phyloP scores from a whole-genome alignment of 2,329 filamentous ascomycete genomes.

The Venturia oleaginea region DNA sequence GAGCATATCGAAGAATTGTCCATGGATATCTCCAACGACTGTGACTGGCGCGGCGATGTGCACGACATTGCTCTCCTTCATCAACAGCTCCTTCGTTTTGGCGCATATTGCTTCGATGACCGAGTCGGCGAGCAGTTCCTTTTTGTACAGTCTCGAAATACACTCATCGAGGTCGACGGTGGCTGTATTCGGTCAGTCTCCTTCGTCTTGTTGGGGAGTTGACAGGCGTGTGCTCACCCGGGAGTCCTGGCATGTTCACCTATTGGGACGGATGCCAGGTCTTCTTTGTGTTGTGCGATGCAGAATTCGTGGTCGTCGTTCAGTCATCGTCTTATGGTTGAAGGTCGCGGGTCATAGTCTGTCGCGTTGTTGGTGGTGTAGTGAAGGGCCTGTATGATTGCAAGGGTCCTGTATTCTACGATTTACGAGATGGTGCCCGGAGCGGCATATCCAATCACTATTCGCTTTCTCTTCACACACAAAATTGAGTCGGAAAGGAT shows the following conservation, averaged over 20 bases:
- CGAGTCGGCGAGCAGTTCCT: conserved; percentile 91
- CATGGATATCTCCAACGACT: conserved; percentile 96
- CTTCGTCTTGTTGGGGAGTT: background rate
- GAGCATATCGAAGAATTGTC: conserved; percentile 97
- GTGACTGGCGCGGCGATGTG: conserved; percentile 93
- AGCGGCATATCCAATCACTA: background rate
- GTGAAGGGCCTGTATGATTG: background rate
- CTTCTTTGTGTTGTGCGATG: conserved; percentile 5
- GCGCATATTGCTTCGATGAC: conserved; percentile 99
- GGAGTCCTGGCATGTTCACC: conserved; percentile 13
- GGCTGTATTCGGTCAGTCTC: conserved; percentile 42
- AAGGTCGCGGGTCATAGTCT: conserved; percentile 1
- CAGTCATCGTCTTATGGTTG: conserved; percentile 7
- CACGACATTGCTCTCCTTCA: conserved; percentile 99
- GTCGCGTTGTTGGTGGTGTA: background rate
- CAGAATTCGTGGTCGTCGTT: conserved; percentile 1
- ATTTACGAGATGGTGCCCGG: background rate
- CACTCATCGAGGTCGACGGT: conserved; percentile 98
- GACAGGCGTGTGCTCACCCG: background rate
- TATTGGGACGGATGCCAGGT: conserved; percentile 2
- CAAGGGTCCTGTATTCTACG: background rate
- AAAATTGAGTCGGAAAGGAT: background rate
- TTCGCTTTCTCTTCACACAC: too few relatives aligned
- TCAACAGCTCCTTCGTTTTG: conserved; percentile 96
- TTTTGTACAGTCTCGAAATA: conserved; percentile 92